Percentiles rank a stretch among this genome's conserved stretches.
Conservation (phyloP, 257 asterid species). For the Phtheirospermum japonicum region DNA sequence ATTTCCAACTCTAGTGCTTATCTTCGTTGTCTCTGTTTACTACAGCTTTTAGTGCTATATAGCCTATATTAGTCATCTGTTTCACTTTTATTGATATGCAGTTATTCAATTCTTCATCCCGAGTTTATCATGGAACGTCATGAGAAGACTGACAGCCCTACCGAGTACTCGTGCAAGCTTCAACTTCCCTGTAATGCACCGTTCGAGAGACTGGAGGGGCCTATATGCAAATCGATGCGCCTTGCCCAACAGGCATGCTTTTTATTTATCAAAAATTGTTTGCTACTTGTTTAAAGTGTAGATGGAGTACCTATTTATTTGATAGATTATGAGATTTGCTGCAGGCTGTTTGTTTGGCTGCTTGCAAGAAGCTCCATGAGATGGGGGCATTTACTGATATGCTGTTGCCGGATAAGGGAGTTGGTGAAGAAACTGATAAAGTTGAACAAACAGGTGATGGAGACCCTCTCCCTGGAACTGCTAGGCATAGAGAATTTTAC, state of each 20-base stretch:
- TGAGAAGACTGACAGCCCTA: constrained; percentile 66
- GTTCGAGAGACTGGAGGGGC: constrained; percentile 92
- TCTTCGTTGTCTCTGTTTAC: constrained; percentile 16
- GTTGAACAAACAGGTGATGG: constrained; percentile 86
- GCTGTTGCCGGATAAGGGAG: constrained; percentile 98
- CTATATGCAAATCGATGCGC: constrained; percentile 90
- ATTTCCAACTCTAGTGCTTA: not conserved
- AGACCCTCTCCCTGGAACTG: constrained; percentile 93
- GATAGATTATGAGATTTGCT: constrained; percentile 21
- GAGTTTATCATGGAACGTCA: constrained; percentile 91
- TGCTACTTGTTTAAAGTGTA: constrained; percentile 14
- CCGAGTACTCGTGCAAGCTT: constrained; percentile 95
- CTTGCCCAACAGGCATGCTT: constrained; percentile 90
- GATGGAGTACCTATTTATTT: constrained; percentile 20
- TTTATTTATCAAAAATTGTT: constrained; percentile 12
- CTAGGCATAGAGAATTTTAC: constrained; percentile 97
- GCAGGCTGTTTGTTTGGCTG: constrained; percentile 97
- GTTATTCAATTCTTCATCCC: constrained; percentile 96
- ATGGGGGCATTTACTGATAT: constrained; percentile 99
- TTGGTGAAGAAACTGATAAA: constrained; percentile 62
- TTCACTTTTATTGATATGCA: constrained; percentile 32
- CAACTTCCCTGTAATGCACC: constrained; percentile 99
- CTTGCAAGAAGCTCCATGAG: constrained; percentile 99
- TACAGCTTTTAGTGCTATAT: constrained; percentile 13
- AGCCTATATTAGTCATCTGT: not conserved